Evolutionary conservation across 805 yeast species (phyloP).

Genomic region (Ogataea paradorogensis): DNA sequence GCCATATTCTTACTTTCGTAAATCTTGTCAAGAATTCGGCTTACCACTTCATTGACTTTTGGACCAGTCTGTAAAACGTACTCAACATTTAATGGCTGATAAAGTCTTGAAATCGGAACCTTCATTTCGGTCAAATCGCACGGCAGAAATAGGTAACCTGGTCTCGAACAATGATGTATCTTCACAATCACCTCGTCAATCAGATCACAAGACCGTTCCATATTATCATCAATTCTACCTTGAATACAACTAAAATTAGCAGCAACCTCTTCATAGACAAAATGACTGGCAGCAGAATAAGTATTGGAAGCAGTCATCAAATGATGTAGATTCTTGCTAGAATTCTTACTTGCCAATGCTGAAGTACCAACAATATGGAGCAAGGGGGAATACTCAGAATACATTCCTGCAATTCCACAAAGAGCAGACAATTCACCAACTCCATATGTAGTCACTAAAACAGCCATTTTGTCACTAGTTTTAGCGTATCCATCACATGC

Average conservation of each 20-base stretch:
- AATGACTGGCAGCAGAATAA: conserved; percentile 59
- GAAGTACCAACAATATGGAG: conserved; percentile 52
- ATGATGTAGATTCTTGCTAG: conserved; percentile 46
- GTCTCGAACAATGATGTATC: conserved; percentile 60
- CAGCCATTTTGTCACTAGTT: conserved; percentile 34
- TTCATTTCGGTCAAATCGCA: conserved; percentile 60
- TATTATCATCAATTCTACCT: conserved; percentile 45
- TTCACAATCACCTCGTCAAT: conserved; percentile 65
- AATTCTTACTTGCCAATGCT: conserved; percentile 19
- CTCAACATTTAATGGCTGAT: conserved; percentile 27
- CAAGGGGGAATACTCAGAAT: conserved; percentile 44
- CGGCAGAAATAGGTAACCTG: conserved; percentile 83
- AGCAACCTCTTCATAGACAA: conserved; percentile 62
- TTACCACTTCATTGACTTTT: conserved; percentile 24
- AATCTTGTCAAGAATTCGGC: conserved; percentile 34
- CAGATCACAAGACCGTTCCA: conserved; percentile 50
- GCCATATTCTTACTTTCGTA: conserved; percentile 39
- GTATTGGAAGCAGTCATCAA: conserved; percentile 52
- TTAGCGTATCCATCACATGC: conserved; percentile 49
- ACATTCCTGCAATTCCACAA: conserved; percentile 49
- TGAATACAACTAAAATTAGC: conserved; percentile 51
- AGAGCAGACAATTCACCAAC: conserved; percentile 52
- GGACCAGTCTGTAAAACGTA: conserved; percentile 19
- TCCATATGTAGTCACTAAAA: conserved; percentile 46
- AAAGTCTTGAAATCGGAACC: conserved; percentile 38